A percentile compares a stretch with the other conserved stretches of the same genome.
Conservation (phyloP, 345 rosid species). For the Camelina hispida region DNA sequence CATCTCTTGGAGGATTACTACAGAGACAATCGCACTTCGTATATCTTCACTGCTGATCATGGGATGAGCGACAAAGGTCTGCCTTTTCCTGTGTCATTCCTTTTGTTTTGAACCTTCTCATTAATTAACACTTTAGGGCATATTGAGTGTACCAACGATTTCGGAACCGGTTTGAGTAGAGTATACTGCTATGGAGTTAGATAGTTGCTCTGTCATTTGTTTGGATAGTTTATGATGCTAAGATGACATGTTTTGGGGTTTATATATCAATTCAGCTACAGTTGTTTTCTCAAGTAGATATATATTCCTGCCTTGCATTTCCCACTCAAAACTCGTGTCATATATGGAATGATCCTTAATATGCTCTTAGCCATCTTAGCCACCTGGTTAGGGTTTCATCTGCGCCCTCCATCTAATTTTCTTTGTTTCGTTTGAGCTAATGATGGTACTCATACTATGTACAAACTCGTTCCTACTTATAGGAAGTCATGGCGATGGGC, state of each 20-base stretch:
- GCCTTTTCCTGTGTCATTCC: constrained; percentile 8
- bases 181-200: constrained; percentile 10
- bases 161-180: constrained; percentile 15
- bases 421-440: constrained; percentile 5
- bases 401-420: constrained; percentile 26
- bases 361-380: constrained; percentile 23
- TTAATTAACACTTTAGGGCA: background rate
- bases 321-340: constrained; percentile 11
- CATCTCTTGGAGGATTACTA: constrained; percentile 81
- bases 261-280: constrained; percentile 9
- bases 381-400: constrained; percentile 33
- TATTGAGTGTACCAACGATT: constrained; percentile 7
- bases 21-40: constrained; percentile 86
- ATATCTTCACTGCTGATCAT: constrained; percentile 94
- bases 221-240: constrained; percentile 21
- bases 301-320: constrained; percentile 29
- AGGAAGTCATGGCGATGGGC: constrained; percentile 99
- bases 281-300: constrained; percentile 26
- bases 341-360: constrained; percentile 23
- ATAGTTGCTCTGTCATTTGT: constrained; percentile 15
- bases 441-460: constrained; percentile 35
- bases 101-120: background rate
- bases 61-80: constrained; percentile 99
- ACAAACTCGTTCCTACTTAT: background rate
- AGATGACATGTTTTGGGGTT: constrained; percentile 25